Conservation (phyloP, 345 rosid genomes). For the Hypericum androsaemum region DNA sequence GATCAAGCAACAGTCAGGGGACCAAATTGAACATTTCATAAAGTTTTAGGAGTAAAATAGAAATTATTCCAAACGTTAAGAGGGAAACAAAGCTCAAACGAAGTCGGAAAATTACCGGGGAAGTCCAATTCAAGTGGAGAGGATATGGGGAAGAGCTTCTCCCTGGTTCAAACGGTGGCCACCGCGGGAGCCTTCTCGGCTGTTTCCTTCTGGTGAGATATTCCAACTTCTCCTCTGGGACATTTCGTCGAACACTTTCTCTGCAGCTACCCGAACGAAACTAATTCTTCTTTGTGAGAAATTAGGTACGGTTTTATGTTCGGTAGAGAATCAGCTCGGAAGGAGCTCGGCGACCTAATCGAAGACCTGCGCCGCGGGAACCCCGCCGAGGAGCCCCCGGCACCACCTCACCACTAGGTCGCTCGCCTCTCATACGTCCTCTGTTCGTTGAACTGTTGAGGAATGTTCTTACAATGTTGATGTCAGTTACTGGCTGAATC, state of each 20-base stretch:
- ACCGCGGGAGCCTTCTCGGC: conserved; percentile 82
- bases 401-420: conserved; percentile 29
- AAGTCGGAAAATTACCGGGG: too few relatives aligned
- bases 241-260: background rate
- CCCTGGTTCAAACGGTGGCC: conserved; percentile 62
- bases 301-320: conserved; percentile 89
- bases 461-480: too few relatives aligned
- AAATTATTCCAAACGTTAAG: too few relatives aligned
- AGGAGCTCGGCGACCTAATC: conserved; percentile 69
- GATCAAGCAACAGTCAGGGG: too few relatives aligned
- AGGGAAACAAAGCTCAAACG: too few relatives aligned
- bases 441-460: background rate
- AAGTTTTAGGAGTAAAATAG: too few relatives aligned
- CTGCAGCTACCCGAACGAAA: background rate
- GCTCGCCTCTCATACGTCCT: conserved; percentile 1
- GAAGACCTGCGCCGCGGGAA: conserved; percentile 56
- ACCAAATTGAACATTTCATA: too few relatives aligned
- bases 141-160: conserved; percentile 52
- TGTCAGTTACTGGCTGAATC: too few relatives aligned
- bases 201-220: conserved; percentile 50
- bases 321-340: conserved; percentile 83
- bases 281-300: background rate
- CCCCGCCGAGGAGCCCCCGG: conserved; percentile 24
- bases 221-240: background rate
- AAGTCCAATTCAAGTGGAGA: too few relatives aligned